A percentile compares a stretch with the other conserved stretches of the same genome.
phyloP scores from a whole-genome alignment of 495 filamentous ascomycete genomes.

The Parathielavia appendiculata region DNA sequence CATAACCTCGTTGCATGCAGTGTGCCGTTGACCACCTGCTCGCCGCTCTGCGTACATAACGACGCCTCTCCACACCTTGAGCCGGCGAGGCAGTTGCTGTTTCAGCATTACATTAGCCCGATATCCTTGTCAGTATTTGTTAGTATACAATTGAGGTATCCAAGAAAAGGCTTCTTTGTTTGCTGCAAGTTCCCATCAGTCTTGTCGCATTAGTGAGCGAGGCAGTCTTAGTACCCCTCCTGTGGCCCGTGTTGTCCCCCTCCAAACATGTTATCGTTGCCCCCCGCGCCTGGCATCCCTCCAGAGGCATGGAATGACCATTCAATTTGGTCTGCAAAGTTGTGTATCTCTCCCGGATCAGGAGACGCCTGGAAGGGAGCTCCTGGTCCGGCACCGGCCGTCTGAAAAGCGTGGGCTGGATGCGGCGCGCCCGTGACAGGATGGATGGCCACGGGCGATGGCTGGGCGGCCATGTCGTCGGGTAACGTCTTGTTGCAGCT shows the following conservation, averaged over 20 bases:
- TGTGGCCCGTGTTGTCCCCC: conserved; percentile 21
- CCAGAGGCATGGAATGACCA: conserved; percentile 13
- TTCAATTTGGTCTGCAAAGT: conserved; percentile 11
- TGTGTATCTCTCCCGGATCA: conserved; percentile 10
- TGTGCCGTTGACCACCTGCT: conserved; percentile 11
- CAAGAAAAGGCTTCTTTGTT: background rate
- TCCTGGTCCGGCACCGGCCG: background rate
- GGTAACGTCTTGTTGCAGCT: conserved; percentile 26
- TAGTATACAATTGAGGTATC: conserved; percentile 16
- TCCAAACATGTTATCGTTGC: conserved; percentile 19
- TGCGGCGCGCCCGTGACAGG: conserved; percentile 12
- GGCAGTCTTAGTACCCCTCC: conserved; percentile 15
- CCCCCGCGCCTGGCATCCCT: conserved; percentile 14
- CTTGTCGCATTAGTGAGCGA: background rate
- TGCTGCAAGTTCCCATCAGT: too few relatives aligned
- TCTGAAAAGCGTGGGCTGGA: conserved; percentile 10
- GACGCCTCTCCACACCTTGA: background rate
- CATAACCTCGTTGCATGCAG: conserved; percentile 9
- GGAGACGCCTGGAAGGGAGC: conserved; percentile 12
- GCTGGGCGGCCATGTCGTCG: conserved; percentile 15
- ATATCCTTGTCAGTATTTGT: conserved; percentile 7
- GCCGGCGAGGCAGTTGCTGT: background rate
- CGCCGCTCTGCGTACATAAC: background rate
- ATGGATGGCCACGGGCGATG: conserved; percentile 17
- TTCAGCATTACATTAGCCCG: conserved; percentile 22